These are phyloP conservation scores for Rachicladosporium sp. DNA, from an alignment of 2,329 filamentous ascomycete genomes.

Conservation along the genomic window DNA sequence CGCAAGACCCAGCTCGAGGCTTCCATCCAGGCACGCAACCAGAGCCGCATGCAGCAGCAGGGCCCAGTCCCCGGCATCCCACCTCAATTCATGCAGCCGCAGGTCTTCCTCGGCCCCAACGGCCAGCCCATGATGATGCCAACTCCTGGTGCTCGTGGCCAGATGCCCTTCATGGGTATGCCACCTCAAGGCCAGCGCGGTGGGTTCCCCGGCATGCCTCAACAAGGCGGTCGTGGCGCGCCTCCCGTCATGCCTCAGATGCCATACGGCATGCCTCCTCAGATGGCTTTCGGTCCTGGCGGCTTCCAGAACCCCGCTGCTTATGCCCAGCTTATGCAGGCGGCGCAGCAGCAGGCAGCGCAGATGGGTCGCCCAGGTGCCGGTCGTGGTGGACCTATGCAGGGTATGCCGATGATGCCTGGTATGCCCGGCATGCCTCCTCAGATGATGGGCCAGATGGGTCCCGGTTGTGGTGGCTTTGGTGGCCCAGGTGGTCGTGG, in stretches of 20 bases:
- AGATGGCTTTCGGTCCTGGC: slow-evolving; percentile 61
- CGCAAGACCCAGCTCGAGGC: slow-evolving; percentile 98
- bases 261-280: slow-evolving; percentile 65
- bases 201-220: slow-evolving; percentile 71
- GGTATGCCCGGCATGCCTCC: slow-evolving; percentile 36
- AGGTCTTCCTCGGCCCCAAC: slow-evolving; percentile 79
- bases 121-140: slow-evolving; percentile 54
- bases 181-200: slow-evolving; percentile 56
- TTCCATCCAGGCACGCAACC: slow-evolving; percentile 97
- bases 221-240: slow-evolving; percentile 76
- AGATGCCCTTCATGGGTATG: slow-evolving; percentile 47
- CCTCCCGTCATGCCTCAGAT: slow-evolving; percentile 66
- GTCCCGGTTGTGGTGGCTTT: slow-evolving; percentile 14
- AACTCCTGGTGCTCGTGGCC: slow-evolving; percentile 37
- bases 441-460: slow-evolving; percentile 40
- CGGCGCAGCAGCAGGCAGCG: slow-evolving; percentile 58
- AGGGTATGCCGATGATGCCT: slow-evolving; percentile 44
- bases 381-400: slow-evolving; percentile 49
- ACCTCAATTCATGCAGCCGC: slow-evolving; percentile 62
- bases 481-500: slow-evolving; percentile 45
- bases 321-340: slow-evolving; percentile 45
- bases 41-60: slow-evolving; percentile 94
- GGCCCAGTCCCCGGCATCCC: slow-evolving; percentile 73
- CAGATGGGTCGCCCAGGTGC: slow-evolving; percentile 31
- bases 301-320: slow-evolving; percentile 66